Evolutionary conservation across 768 basidiomycete genomes (phyloP).

Genomic region (Boletus tylopilopsis): DNA sequence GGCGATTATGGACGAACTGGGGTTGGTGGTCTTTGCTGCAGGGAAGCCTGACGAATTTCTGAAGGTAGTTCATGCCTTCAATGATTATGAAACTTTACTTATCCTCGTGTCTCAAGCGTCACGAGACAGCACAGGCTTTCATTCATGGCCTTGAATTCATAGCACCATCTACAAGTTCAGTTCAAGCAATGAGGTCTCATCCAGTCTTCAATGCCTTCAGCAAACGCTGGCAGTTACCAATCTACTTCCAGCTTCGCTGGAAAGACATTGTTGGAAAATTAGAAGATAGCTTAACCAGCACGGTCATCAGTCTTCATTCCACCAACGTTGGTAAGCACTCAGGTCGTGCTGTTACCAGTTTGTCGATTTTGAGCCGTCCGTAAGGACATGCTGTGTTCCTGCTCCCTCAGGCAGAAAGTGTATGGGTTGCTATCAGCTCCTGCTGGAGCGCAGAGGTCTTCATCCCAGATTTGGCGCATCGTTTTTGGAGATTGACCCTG

Average conservation of each 20-base stretch:
- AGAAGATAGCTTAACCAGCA: conserved; percentile 58
- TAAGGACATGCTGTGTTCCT: conserved; percentile 39
- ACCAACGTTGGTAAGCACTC: conserved; percentile 38
- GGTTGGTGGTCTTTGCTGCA: conserved; percentile 80
- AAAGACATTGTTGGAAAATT: conserved; percentile 82
- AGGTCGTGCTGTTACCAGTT: not conserved
- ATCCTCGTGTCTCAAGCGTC: conserved; percentile 51
- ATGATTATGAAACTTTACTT: not conserved
- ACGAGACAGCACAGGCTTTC: conserved; percentile 80
- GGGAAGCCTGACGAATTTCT: conserved; percentile 90
- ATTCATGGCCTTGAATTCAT: conserved; percentile 77
- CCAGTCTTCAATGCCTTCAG: conserved; percentile 70
- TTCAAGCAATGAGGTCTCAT: conserved; percentile 70
- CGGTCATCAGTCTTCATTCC: conserved; percentile 37
- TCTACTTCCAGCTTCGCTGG: conserved; percentile 97
- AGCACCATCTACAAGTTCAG: conserved; percentile 68
- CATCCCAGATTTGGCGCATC: conserved; percentile 74
- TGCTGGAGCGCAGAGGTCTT: conserved; percentile 90
- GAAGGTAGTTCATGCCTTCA: conserved; percentile 48
- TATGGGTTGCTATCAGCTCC: conserved; percentile 67
- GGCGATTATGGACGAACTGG: conserved; percentile 82
- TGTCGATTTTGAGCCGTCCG: not conserved
- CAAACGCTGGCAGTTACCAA: conserved; percentile 90
- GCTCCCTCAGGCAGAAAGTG: conserved; percentile 61
- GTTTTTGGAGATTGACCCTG: conserved; percentile 89